These are phyloP conservation scores for Cladosporium colombiae DNA, from an alignment of 2,329 filamentous ascomycete species.

Conservation along the genomic window DNA sequence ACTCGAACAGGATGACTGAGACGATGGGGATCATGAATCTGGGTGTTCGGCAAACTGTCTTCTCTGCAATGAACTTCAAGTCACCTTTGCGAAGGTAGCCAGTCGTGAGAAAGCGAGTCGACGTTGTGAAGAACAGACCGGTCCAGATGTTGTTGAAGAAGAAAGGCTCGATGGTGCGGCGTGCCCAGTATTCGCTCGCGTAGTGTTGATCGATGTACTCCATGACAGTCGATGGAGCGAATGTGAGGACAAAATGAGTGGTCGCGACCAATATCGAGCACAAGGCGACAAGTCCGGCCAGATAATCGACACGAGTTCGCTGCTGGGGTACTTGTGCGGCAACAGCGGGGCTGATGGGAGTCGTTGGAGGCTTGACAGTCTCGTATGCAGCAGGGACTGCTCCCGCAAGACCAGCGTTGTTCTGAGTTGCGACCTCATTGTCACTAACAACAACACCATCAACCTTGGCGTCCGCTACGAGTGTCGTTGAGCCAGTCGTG, in stretches of 20 bases:
- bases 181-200: slow-evolving; percentile 44
- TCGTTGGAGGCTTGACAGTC: slow-evolving; percentile 11
- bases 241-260: slow-evolving; percentile 48
- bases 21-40: slow-evolving; percentile 49
- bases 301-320: slow-evolving; percentile 45
- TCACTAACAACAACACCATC: background rate
- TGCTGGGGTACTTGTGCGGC: slow-evolving; percentile 20
- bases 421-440: slow-evolving; percentile 1
- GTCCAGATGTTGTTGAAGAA: slow-evolving; percentile 51
- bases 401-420: slow-evolving; percentile 15
- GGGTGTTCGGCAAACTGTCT: slow-evolving; percentile 45
- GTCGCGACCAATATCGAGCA: slow-evolving; percentile 49
- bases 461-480: background rate
- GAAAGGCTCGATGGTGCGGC: slow-evolving; percentile 46
- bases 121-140: slow-evolving; percentile 51
- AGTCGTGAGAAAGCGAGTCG: slow-evolving; percentile 47
- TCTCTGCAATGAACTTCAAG: slow-evolving; percentile 46
- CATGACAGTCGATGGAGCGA: slow-evolving; percentile 43
- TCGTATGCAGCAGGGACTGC: slow-evolving; percentile 14
- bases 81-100: slow-evolving; percentile 46
- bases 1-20: slow-evolving; percentile 47
- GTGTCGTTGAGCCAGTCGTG: background rate
- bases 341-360: slow-evolving; percentile 22
- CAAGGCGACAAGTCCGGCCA: slow-evolving; percentile 49
- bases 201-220: slow-evolving; percentile 42